These are phyloP conservation scores for Rhynchospora breviuscula DNA, from an alignment of 176 grass and related monocot genomes.

Conservation along the genomic window DNA sequence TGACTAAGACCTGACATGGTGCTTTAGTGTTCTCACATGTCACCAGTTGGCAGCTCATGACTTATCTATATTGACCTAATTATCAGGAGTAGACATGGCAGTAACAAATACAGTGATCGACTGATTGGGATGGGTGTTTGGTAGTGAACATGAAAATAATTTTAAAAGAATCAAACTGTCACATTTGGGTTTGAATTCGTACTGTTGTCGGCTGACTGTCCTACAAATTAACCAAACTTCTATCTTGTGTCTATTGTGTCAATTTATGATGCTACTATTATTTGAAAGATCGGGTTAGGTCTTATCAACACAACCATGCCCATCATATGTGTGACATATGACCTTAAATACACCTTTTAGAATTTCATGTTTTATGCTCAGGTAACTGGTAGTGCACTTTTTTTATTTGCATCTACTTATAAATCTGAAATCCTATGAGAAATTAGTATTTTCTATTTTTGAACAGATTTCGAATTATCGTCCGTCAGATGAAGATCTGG, in stretches of 20 bases:
- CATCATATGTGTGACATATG: not conserved
- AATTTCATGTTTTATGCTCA: not conserved
- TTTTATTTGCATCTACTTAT: not conserved
- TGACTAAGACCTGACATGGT: too few relatives aligned
- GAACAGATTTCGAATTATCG: constrained; percentile 90
- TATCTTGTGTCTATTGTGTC: not conserved
- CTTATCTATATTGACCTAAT: not conserved
- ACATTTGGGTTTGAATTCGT: not conserved
- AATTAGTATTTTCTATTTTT: constrained; percentile 19
- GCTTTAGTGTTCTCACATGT: too few relatives aligned
- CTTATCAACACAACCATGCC: not conserved
- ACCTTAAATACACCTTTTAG: not conserved
- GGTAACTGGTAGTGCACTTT: not conserved
- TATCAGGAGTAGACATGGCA: not conserved
- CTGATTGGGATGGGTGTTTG: not conserved
- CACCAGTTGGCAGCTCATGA: not conserved
- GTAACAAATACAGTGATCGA: not conserved
- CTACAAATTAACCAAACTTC: not conserved
- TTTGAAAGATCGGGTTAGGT: not conserved
- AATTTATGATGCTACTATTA: not conserved
- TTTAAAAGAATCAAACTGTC: not conserved
- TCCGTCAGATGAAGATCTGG: constrained; percentile 76
- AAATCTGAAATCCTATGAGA: not conserved
- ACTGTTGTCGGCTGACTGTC: not conserved
- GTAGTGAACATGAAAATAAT: not conserved